A percentile compares a stretch with the other conserved stretches of the same genome.
Evolutionary conservation across 2,329 filamentous ascomycete genomes (phyloP).

Genomic region (Ceratocystis destructans): DNA sequence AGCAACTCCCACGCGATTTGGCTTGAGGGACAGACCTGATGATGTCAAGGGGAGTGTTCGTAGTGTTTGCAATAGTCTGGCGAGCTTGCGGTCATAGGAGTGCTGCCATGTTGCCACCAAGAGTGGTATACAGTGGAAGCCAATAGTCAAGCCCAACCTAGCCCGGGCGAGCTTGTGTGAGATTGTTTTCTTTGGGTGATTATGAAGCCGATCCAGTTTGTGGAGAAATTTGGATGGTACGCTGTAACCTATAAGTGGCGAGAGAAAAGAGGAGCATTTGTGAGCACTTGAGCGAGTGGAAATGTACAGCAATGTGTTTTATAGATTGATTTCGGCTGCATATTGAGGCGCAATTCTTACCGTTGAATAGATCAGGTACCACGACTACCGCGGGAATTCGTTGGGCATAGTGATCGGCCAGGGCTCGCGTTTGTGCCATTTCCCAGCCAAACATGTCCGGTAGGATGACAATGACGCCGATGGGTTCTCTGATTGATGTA

Average conservation of each 20-base stretch:
- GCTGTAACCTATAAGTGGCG: conserved; percentile 20
- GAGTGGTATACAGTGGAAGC: conserved; percentile 23
- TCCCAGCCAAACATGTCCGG: conserved; percentile 41
- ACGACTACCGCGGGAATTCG: conserved; percentile 35
- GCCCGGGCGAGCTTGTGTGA: neutral
- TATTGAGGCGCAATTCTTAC: conserved; percentile 19
- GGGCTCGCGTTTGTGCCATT: conserved; percentile 36
- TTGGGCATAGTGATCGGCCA: conserved; percentile 39
- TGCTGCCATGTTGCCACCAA: conserved; percentile 23
- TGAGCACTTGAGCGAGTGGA: neutral
- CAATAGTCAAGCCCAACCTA: neutral
- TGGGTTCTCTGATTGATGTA: conserved; percentile 21
- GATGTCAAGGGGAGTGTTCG: conserved; percentile 11
- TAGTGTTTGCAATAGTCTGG: conserved; percentile 9
- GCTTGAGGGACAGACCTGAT: conserved; percentile 6
- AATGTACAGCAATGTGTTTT: neutral
- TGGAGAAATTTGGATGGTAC: conserved; percentile 23
- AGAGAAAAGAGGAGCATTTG: neutral
- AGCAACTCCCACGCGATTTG: conserved; percentile 33
- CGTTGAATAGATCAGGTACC: conserved; percentile 39
- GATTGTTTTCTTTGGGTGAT: neutral
- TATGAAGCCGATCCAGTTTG: conserved; percentile 21
- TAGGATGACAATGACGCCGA: conserved; percentile 38
- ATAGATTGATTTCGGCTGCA: neutral
- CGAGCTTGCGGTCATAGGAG: conserved; percentile 24